Conservation (phyloP, 2,329 filamentous ascomycete genomes). For the Beauveria sp. region DNA sequence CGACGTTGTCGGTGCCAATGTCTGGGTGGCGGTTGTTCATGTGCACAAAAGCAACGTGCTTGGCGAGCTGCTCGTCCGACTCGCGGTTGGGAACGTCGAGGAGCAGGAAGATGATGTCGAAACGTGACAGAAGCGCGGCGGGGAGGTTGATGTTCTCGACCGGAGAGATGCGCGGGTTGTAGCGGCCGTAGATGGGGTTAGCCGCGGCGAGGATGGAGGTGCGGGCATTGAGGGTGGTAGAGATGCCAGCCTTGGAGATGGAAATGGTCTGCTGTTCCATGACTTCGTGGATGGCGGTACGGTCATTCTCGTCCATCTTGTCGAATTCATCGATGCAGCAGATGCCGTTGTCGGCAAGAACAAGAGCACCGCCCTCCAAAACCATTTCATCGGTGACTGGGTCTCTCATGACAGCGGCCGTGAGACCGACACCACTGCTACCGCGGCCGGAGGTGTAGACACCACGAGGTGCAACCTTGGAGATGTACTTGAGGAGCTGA, state of each 20-base stretch:
- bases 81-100: constrained; percentile 90
- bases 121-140: constrained; percentile 92
- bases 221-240: constrained; percentile 80
- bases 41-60: constrained; percentile 93
- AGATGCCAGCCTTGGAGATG: constrained; percentile 68
- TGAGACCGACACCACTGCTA: constrained; percentile 75
- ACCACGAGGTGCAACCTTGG: constrained; percentile 91
- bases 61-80: constrained; percentile 83
- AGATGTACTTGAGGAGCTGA: constrained; percentile 95
- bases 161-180: constrained; percentile 93
- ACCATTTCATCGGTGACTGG: constrained; percentile 81
- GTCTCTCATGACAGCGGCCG: constrained; percentile 75
- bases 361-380: constrained; percentile 70
- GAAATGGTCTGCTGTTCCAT: constrained; percentile 86
- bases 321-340: constrained; percentile 85
- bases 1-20: constrained; percentile 48
- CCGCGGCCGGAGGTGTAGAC: constrained; percentile 77
- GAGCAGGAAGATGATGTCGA: constrained; percentile 93
- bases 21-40: constrained; percentile 95
- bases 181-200: constrained; percentile 94
- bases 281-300: constrained; percentile 78
- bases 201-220: constrained; percentile 94
- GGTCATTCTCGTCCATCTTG: constrained; percentile 81
- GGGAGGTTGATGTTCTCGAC: constrained; percentile 99
- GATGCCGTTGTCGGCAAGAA: constrained; percentile 74